Percentiles rank a stretch among this genome's conserved stretches.
Conservation (phyloP, 371 early-diverging fungal species). For the Umbelopsis sp. region DNA sequence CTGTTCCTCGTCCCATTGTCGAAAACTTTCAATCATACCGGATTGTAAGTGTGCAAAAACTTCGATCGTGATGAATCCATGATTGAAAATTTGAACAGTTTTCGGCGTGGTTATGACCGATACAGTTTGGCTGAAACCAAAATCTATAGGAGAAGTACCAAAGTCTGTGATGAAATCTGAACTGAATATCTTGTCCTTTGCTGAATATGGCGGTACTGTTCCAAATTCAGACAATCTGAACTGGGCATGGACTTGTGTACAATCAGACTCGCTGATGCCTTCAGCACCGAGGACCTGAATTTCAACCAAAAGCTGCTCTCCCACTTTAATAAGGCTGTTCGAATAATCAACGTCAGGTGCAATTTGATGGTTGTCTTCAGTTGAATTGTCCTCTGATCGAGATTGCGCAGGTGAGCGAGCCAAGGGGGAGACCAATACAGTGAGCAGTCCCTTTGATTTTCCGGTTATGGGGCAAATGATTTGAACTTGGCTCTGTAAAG, state of each 20-base stretch:
- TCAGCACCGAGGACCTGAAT: constrained; percentile 63
- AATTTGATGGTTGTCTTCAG: not conserved
- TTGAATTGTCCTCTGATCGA: not conserved
- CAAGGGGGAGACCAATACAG: constrained; percentile 50
- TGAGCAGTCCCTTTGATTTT: constrained; percentile 48
- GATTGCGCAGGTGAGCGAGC: constrained; percentile 32
- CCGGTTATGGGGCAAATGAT: constrained; percentile 64
- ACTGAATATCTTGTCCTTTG: constrained; percentile 61
- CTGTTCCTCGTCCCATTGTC: constrained; percentile 42
- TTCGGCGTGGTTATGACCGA: constrained; percentile 49
- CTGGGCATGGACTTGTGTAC: constrained; percentile 78
- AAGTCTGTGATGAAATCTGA: constrained; percentile 68
- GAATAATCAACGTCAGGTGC: not conserved
- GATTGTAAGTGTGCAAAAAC: constrained; percentile 62
- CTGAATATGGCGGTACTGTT: constrained; percentile 37
- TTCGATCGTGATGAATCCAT: constrained; percentile 55
- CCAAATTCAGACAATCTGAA: constrained; percentile 69
- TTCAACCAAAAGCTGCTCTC: constrained; percentile 70
- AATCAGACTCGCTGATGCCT: constrained; percentile 65
- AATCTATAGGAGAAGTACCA: constrained; percentile 45
- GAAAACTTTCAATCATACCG: constrained; percentile 38
- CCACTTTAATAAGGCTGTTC: constrained; percentile 30
- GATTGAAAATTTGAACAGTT: constrained; percentile 50
- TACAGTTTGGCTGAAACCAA: constrained; percentile 67
- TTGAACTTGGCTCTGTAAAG: constrained; percentile 56